Evolutionary conservation across 2,329 filamentous ascomycete genomes (phyloP).

Genomic region (Epichloe gansuensis): DNA sequence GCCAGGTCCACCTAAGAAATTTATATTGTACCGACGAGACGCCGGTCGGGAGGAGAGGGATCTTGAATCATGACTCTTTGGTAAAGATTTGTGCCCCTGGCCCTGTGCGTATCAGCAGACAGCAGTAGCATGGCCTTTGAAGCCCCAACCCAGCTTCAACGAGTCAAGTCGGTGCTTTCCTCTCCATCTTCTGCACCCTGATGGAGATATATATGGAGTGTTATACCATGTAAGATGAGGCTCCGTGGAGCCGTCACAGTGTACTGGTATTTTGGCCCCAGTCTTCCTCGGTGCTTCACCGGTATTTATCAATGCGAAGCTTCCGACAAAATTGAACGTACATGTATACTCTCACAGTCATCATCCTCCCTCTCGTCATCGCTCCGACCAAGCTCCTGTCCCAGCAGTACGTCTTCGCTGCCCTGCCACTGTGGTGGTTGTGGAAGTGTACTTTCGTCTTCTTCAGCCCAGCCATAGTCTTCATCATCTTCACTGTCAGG

Average conservation of each 20-base stretch:
- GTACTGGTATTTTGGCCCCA: slow-evolving; percentile 8
- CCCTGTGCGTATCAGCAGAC: neutral
- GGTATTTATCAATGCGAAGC: slow-evolving; percentile 3
- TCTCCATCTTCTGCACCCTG: neutral
- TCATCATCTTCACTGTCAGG: slow-evolving; percentile 55
- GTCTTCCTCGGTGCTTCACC: slow-evolving; percentile 20
- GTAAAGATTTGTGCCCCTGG: neutral
- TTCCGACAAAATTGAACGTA: slow-evolving; percentile 7
- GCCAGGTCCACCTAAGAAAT: neutral
- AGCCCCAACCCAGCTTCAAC: neutral
- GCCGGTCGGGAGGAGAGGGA: slow-evolving; percentile 9
- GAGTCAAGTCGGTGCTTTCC: neutral
- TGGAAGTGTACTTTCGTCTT: slow-evolving; percentile 49
- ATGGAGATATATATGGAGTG: neutral
- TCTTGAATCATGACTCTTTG: slow-evolving; percentile 3
- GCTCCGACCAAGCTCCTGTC: slow-evolving; percentile 30
- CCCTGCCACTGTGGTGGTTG: slow-evolving; percentile 55
- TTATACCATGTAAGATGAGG: slow-evolving; percentile 1
- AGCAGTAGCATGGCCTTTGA: neutral
- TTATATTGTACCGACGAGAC: slow-evolving; percentile 13
- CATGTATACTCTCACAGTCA: slow-evolving; percentile 3
- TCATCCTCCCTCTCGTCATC: slow-evolving; percentile 18
- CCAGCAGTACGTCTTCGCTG: slow-evolving; percentile 50
- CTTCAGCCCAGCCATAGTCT: slow-evolving; percentile 61
- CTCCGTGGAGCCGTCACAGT: slow-evolving; percentile 2